Evolutionary conservation across 2,329 filamentous ascomycete genomes (phyloP).

Genomic region (Colletotrichum neosansevieriae): DNA sequence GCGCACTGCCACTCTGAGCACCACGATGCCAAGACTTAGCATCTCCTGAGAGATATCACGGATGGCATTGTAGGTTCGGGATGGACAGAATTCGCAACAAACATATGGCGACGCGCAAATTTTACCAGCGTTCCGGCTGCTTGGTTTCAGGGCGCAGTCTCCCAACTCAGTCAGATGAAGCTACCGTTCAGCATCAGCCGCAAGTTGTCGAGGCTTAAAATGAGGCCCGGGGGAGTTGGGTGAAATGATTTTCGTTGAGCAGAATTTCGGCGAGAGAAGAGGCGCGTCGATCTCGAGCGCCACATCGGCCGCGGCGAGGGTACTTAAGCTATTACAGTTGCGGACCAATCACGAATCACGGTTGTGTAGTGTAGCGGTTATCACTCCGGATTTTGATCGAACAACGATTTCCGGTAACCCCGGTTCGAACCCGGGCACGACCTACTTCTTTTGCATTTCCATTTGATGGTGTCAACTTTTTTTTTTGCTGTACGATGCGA

Average conservation of each 20-base stretch:
- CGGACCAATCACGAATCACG: conserved; percentile 12
- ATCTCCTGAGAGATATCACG: conserved; percentile 25
- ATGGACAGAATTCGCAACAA: conserved; percentile 21
- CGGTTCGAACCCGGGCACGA: conserved; percentile 40
- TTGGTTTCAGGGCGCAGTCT: conserved; percentile 5
- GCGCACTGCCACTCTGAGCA: conserved; percentile 21
- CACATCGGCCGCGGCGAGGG: not conserved
- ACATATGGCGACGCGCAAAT: conserved; percentile 4
- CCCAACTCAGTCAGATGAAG: not conserved
- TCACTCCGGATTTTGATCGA: conserved; percentile 39
- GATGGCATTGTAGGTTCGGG: conserved; percentile 1
- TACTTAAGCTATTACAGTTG: not conserved
- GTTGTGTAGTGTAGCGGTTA: conserved; percentile 41
- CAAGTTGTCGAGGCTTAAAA: not conserved
- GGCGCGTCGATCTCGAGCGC: not conserved
- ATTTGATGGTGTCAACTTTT: too few species aligned
- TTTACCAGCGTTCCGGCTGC: not conserved
- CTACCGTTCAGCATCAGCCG: not conserved
- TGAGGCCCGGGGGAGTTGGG: not conserved
- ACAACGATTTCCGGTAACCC: conserved; percentile 31
- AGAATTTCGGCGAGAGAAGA: not conserved
- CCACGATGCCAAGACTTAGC: conserved; percentile 19
- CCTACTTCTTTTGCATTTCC: not conserved
- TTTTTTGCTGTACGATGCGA: too few species aligned
- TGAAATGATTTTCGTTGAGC: not conserved